These are phyloP conservation scores for Hamigera avellanea DNA, from an alignment of 495 filamentous ascomycete genomes.

Conservation along the genomic window DNA sequence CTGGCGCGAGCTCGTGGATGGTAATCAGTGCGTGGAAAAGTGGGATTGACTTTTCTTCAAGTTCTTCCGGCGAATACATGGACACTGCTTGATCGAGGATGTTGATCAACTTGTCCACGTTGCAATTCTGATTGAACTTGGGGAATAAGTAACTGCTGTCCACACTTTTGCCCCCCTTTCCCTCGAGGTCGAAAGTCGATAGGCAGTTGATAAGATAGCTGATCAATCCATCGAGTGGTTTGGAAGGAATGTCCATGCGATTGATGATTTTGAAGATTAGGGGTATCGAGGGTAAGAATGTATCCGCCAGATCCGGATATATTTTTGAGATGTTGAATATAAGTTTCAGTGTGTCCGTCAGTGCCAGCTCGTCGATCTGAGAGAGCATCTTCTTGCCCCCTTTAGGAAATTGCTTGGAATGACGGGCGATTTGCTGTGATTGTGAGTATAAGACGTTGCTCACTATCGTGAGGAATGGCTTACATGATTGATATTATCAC, in stretches of 20 bases:
- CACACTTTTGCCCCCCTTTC: conserved; percentile 29
- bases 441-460: conserved; percentile 5
- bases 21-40: conserved; percentile 60
- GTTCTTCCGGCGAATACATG: conserved; percentile 46
- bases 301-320: conserved; percentile 42
- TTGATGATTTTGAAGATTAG: conserved; percentile 62
- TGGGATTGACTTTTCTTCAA: conserved; percentile 59
- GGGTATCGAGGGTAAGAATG: conserved; percentile 57
- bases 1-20: conserved; percentile 62
- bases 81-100: conserved; percentile 59
- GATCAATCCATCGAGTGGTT: conserved; percentile 48
- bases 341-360: conserved; percentile 77
- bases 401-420: conserved; percentile 49
- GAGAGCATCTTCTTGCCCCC: conserved; percentile 27
- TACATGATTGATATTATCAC: conserved; percentile 54
- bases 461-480: conserved; percentile 1
- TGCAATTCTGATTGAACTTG: conserved; percentile 41
- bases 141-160: conserved; percentile 52
- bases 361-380: conserved; percentile 66
- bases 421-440: conserved; percentile 51
- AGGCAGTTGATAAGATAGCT: conserved; percentile 67
- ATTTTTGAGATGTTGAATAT: conserved; percentile 79
- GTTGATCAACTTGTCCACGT: conserved; percentile 58
- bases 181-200: conserved; percentile 60
- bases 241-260: conserved; percentile 38